Evolutionary conservation across 805 yeast genomes (phyloP).

Genomic region (Nakazawaea wickerhamii): DNA sequence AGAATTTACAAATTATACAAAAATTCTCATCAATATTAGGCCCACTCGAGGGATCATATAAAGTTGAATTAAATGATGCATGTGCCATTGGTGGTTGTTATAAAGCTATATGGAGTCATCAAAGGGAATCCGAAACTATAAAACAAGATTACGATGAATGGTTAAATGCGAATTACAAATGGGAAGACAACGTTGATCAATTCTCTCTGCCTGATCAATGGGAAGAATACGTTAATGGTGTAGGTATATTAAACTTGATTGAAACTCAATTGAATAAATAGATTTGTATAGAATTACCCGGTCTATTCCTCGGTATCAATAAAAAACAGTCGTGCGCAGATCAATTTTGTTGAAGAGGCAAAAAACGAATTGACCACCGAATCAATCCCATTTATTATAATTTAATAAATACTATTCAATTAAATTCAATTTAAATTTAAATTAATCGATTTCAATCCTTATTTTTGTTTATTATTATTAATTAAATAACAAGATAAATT

Average conservation of each 20-base stretch:
- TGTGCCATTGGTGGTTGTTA: slow-evolving; percentile 92
- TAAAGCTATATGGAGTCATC: slow-evolving; percentile 71
- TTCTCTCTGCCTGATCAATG: slow-evolving; percentile 37
- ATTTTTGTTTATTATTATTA: neutral
- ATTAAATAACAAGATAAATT: neutral
- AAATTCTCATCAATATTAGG: slow-evolving; percentile 71
- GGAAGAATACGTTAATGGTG: slow-evolving; percentile 47
- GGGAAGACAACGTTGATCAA: slow-evolving; percentile 41
- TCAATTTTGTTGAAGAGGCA: no score
- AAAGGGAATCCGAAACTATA: slow-evolving; percentile 25
- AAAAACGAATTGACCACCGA: no score
- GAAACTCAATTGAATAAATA: slow-evolving; percentile 19
- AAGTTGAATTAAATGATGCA: slow-evolving; percentile 77
- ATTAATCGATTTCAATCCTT: no score
- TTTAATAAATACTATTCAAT: no score
- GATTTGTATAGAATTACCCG: neutral
- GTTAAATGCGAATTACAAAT: slow-evolving; percentile 41
- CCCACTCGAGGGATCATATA: slow-evolving; percentile 56
- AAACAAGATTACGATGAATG: slow-evolving; percentile 36
- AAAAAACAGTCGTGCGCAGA: no score
- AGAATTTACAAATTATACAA: slow-evolving; percentile 59
- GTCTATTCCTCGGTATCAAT: no score
- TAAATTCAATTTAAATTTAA: no score
- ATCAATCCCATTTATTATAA: no score
- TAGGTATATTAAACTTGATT: slow-evolving; percentile 44